phyloP scores from a whole-genome alignment of 192 early-diverging fungal species.

The Podila horticola region DNA sequence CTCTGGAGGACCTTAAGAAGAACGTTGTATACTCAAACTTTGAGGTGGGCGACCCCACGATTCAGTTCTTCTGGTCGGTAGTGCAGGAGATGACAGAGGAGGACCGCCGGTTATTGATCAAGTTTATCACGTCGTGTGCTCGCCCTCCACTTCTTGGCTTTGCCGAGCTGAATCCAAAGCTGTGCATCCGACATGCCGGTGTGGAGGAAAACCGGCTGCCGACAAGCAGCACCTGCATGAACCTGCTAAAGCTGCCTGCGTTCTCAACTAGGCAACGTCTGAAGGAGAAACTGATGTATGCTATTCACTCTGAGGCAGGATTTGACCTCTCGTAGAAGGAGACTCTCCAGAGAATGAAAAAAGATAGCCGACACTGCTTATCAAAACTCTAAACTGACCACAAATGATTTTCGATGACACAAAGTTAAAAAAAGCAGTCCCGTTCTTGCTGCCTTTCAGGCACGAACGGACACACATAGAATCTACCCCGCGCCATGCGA shows the following conservation, averaged over 20 bases:
- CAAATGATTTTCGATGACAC: no score
- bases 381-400: no score
- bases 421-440: no score
- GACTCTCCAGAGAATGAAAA: not conserved
- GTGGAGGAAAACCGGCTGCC: slow-evolving; percentile 79
- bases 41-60: slow-evolving; percentile 74
- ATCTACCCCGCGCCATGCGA: no score
- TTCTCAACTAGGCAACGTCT: slow-evolving; percentile 69
- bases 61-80: slow-evolving; percentile 73
- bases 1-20: slow-evolving; percentile 76
- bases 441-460: no score
- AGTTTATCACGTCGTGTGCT: slow-evolving; percentile 93
- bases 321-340: slow-evolving; percentile 84
- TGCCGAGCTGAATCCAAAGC: slow-evolving; percentile 72
- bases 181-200: slow-evolving; percentile 78
- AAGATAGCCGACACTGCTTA: not conserved
- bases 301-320: slow-evolving; percentile 88
- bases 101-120: slow-evolving; percentile 67
- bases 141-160: slow-evolving; percentile 95
- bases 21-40: slow-evolving; percentile 86
- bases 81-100: slow-evolving; percentile 57
- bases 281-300: slow-evolving; percentile 83
- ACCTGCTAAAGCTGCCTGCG: slow-evolving; percentile 89
- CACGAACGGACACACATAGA: no score
- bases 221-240: slow-evolving; percentile 86